Conservation (phyloP, 768 basidiomycete species). For the Cystobasidium tubakii region DNA sequence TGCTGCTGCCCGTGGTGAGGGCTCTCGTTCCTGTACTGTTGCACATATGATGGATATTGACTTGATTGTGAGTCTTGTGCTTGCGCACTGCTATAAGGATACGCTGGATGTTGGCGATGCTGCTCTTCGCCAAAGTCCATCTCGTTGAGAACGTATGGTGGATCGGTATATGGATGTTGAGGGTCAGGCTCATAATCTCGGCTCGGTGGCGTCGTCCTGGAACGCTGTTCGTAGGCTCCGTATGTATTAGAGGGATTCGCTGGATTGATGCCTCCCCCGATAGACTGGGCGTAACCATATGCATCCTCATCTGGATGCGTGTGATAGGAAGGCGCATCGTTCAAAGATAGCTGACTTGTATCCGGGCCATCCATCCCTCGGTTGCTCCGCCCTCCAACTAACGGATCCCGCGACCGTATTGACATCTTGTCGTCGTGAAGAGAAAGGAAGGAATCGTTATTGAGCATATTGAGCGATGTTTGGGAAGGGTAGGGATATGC, state of each 20-base stretch:
- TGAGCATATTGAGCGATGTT: constrained; percentile 4
- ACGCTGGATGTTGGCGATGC: neutral
- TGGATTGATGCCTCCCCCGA: neutral
- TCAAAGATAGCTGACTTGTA: constrained; percentile 4
- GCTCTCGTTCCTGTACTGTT: neutral
- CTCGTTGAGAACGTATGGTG: constrained; percentile 14
- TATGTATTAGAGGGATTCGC: neutral
- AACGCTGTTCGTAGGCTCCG: neutral
- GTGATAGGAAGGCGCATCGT: constrained; percentile 15
- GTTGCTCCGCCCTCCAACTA: neutral
- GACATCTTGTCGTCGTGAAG: constrained; percentile 19
- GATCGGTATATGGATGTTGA: constrained; percentile 25
- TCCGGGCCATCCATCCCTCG: neutral
- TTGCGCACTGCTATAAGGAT: neutral
- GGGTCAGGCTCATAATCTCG: constrained; percentile 28
- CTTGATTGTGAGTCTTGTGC: neutral
- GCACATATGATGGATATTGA: neutral
- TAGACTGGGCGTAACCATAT: neutral
- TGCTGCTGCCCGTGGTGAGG: neutral
- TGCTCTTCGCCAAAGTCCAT: neutral
- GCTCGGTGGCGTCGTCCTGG: neutral
- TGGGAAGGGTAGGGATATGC: constrained; percentile 5
- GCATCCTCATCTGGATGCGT: constrained; percentile 17
- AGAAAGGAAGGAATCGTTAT: constrained; percentile 12
- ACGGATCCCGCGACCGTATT: neutral